A percentile compares a stretch with the other conserved stretches of the same genome.
Evolutionary conservation across 2,329 filamentous ascomycete species (phyloP).

Genomic region (Microdochium trichocladiopsis): DNA sequence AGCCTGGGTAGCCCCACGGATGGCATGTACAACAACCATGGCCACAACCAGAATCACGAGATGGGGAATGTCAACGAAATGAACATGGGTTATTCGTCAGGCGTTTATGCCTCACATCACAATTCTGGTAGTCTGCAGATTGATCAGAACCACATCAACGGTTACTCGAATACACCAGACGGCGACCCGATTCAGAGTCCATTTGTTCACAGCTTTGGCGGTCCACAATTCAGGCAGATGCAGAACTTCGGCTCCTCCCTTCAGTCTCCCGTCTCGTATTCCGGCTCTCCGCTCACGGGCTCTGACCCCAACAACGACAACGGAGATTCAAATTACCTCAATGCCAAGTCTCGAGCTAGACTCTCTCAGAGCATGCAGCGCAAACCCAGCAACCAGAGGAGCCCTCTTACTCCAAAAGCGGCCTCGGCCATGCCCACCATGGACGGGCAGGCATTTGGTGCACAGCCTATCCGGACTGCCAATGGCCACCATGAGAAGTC

Average conservation of each 20-base stretch:
- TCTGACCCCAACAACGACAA: constrained; percentile 42
- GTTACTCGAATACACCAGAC: constrained; percentile 88
- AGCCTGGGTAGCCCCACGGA: constrained; percentile 53
- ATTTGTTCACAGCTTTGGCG: constrained; percentile 72
- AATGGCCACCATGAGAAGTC: constrained; percentile 70
- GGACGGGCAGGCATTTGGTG: constrained; percentile 65
- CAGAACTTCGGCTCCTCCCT: constrained; percentile 50
- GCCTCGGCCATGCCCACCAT: constrained; percentile 61
- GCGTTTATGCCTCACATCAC: constrained; percentile 48
- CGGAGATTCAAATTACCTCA: constrained; percentile 48
- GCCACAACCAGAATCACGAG: constrained; percentile 49
- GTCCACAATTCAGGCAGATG: constrained; percentile 67
- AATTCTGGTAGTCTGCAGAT: constrained; percentile 49
- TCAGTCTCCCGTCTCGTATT: constrained; percentile 44
- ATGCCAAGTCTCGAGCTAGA: constrained; percentile 49
- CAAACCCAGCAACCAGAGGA: constrained; percentile 67
- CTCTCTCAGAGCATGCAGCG: constrained; percentile 60
- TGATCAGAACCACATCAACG: constrained; percentile 64
- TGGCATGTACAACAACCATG: constrained; percentile 38
- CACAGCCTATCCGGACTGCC: constrained; percentile 70
- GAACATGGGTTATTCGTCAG: constrained; percentile 49
- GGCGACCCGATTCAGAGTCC: constrained; percentile 89
- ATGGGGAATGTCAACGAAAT: constrained; percentile 39
- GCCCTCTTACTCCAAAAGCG: constrained; percentile 83
- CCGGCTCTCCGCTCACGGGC: constrained; percentile 40